Conservation (phyloP, 1,139 yeast genomes). For the Lodderomyces margitis region DNA sequence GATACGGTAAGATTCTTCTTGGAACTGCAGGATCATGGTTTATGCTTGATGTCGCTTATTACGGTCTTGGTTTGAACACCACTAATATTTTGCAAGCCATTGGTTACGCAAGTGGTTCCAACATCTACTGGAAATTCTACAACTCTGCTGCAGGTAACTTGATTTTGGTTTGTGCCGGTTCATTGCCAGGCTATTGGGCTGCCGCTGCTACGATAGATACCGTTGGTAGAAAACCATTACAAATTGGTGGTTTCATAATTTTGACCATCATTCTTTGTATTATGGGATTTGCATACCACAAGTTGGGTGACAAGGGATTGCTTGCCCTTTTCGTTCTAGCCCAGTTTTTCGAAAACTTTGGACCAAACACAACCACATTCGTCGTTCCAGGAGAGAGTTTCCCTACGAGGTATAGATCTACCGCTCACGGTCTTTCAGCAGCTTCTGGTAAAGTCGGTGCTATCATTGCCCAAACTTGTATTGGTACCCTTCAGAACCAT, state of each 20-base stretch:
- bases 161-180: constrained; percentile 87
- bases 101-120: constrained; percentile 70
- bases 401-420: constrained; percentile 97
- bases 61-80: constrained; percentile 81
- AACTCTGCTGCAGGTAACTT: constrained; percentile 85
- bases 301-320: constrained; percentile 57
- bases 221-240: constrained; percentile 80
- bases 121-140: constrained; percentile 64
- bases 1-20: constrained; percentile 73
- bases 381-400: constrained; percentile 93
- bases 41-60: constrained; percentile 91
- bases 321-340: constrained; percentile 72
- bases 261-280: constrained; percentile 67
- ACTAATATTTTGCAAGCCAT: constrained; percentile 81
- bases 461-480: constrained; percentile 86
- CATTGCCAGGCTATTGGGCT: constrained; percentile 89
- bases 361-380: constrained; percentile 96
- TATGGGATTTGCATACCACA: constrained; percentile 79
- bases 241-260: constrained; percentile 67
- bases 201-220: constrained; percentile 74
- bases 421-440: constrained; percentile 98
- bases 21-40: constrained; percentile 99
- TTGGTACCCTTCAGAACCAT: constrained; percentile 81
- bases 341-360: constrained; percentile 86
- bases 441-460: constrained; percentile 97